phyloP scores from a whole-genome alignment of 768 basidiomycete genomes.

The Phanerodontia chrysosporium region DNA sequence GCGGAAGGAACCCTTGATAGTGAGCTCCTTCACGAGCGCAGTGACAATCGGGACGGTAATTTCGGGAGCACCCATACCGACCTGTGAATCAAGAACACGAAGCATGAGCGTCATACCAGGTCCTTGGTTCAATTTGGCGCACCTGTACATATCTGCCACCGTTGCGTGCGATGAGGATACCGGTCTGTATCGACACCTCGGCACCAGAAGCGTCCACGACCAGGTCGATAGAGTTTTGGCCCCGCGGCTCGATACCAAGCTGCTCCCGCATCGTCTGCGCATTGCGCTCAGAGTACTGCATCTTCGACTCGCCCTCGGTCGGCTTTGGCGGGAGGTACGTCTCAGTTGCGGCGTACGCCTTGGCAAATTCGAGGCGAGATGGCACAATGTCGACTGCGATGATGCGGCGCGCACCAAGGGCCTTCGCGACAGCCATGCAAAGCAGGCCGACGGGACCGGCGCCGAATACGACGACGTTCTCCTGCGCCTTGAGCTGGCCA shows the following conservation, averaged over 20 bases:
- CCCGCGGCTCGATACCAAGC: conserved; percentile 69
- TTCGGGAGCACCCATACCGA: conserved; percentile 83
- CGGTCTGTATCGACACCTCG: conserved; percentile 88
- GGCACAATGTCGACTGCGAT: conserved; percentile 81
- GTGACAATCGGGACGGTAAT: conserved; percentile 68
- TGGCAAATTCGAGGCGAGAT: conserved; percentile 81
- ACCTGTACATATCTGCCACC: conserved; percentile 77
- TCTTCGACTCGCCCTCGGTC: conserved; percentile 60
- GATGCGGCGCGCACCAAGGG: conserved; percentile 79
- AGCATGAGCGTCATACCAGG: not conserved
- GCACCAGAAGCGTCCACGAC: conserved; percentile 92
- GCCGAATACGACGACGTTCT: conserved; percentile 82
- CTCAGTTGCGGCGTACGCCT: conserved; percentile 79
- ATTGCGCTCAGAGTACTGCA: conserved; percentile 70
- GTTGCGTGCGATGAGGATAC: conserved; percentile 64
- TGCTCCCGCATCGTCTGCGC: conserved; percentile 60
- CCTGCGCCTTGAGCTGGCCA: conserved; percentile 65
- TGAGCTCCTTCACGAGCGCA: conserved; percentile 74
- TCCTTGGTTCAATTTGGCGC: conserved; percentile 8
- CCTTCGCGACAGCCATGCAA: conserved; percentile 94
- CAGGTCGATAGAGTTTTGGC: conserved; percentile 70
- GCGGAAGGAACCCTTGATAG: conserved; percentile 88
- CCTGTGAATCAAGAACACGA: conserved; percentile 36
- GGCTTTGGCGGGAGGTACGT: conserved; percentile 57
- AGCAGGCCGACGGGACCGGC: conserved; percentile 87